These are phyloP conservation scores for Ophiognomonia clavigignenti-juglandacearum DNA, from an alignment of 2,329 filamentous ascomycete genomes.

Conservation along the genomic window DNA sequence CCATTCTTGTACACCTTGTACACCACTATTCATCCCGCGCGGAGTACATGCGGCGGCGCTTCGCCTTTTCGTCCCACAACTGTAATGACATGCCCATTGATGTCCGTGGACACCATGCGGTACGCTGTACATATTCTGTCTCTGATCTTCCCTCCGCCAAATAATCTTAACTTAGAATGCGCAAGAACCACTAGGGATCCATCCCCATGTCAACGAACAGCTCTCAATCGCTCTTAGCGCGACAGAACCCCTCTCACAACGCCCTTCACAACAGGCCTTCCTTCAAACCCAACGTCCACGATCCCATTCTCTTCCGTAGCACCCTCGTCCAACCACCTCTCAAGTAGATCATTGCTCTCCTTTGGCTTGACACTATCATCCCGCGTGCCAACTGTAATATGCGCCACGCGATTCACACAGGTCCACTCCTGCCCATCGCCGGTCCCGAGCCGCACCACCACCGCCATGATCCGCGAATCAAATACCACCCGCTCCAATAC, in stretches of 20 bases:
- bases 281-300: constrained; percentile 44
- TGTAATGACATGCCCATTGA: too few relatives aligned
- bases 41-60: too few relatives aligned
- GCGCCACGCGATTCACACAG: constrained; percentile 73
- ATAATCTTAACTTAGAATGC: too few relatives aligned
- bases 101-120: too few relatives aligned
- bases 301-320: constrained; percentile 40
- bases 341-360: constrained; percentile 85
- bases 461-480: constrained; percentile 83
- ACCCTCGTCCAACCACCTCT: constrained; percentile 63
- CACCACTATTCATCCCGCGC: too few relatives aligned
- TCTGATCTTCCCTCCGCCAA: too few relatives aligned
- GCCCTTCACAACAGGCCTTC: constrained; percentile 43
- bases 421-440: constrained; percentile 53
- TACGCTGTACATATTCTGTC: too few relatives aligned
- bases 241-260: constrained; percentile 43
- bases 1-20: too few relatives aligned
- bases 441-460: constrained; percentile 71
- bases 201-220: too few relatives aligned
- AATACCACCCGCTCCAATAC: constrained; percentile 70
- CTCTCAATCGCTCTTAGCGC: too few relatives aligned
- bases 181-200: too few relatives aligned
- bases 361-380: constrained; percentile 75
- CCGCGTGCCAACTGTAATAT: constrained; percentile 86
- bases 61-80: too few relatives aligned